These are phyloP conservation scores for Malus domestica DNA, from an alignment of 306 rosid species.

Conservation along the genomic window DNA sequence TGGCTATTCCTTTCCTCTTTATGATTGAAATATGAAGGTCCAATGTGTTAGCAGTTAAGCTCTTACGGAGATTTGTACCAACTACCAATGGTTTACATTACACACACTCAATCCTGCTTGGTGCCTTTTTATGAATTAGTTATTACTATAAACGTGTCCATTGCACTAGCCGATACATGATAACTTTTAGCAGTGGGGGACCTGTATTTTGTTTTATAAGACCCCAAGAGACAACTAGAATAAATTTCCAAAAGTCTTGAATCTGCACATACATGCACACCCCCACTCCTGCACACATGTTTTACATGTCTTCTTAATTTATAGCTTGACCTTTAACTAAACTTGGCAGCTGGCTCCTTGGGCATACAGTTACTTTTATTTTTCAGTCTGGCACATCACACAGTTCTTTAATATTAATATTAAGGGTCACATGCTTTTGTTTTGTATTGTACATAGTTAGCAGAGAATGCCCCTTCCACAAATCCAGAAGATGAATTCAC, in stretches of 20 bases:
- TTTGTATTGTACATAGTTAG: constrained; percentile 29
- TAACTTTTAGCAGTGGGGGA: not conserved
- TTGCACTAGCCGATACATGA: not conserved
- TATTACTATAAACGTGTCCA: not conserved
- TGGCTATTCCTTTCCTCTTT: not conserved
- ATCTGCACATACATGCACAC: not conserved
- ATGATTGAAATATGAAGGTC: not conserved
- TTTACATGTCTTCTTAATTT: not conserved
- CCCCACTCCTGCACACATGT: not conserved
- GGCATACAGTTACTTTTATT: not conserved
- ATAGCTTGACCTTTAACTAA: not conserved
- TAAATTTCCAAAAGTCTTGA: not conserved
- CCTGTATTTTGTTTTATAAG: not conserved
- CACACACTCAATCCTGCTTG: not conserved
- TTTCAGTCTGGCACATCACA: not conserved
- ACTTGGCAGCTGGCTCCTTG: not conserved
- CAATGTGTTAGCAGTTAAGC: not conserved
- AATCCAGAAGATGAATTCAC: constrained; percentile 24
- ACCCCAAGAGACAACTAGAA: not conserved
- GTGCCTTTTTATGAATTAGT: not conserved
- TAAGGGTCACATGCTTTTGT: not conserved
- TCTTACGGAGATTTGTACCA: not conserved
- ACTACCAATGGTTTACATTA: too few species aligned
- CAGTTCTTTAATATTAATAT: not conserved
- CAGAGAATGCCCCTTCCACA: constrained; percentile 19